Base-by-base conservation (phyloP, 345 rosid species). In the Brassica rapa region DNA sequence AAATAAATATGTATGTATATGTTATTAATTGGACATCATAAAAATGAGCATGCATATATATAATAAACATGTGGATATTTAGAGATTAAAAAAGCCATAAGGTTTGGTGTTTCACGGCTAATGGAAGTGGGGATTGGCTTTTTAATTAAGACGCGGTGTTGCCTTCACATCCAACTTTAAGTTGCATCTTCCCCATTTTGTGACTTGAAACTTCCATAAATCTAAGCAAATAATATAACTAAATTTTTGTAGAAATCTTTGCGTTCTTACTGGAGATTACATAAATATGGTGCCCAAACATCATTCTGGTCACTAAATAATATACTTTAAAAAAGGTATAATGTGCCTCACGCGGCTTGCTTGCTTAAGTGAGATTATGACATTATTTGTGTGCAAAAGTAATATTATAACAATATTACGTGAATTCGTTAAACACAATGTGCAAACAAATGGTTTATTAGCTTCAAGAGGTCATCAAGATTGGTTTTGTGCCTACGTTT, bases 61-160 rank as follows among this genome's bases (percentile, higher is more conserved):
- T 32, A 37, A 43, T 12, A 55, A 35, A 72, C 39, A 72, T 72
- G 21, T 60, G 11, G 15, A 39, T 25, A 60, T n/a, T 39, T 5
- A 25, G 37, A 24, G 41, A 61, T 60, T 71, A 39, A 60, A 64
- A 64, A 32, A 51, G 1, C n/a, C n/a, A 19, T 55, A 23, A 2
- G 57, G 53, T 75, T 74, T 64, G 63, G 68, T 68, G 37, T 68
- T 70, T 21, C 74, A 70, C 63, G 19, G 80, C 56, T 70, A 70
- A 70, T 61, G 69, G 74, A 69, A 61, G n/a, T 61, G 55, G 55
- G 56, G 6, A 76, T 30, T 76, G 27, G 11, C 15, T 43, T 60
- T 68, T 30, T 32, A 21, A 37, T 68, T 69, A 49, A 46, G 70
- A 62, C 70, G 70, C 65, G 75, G 70, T 70, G 75, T 69, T 21